Evolutionary conservation across 768 basidiomycete genomes (phyloP), one percentile per base, ranked within the genome.

Genomic region (Russula dissimulans): DNA sequence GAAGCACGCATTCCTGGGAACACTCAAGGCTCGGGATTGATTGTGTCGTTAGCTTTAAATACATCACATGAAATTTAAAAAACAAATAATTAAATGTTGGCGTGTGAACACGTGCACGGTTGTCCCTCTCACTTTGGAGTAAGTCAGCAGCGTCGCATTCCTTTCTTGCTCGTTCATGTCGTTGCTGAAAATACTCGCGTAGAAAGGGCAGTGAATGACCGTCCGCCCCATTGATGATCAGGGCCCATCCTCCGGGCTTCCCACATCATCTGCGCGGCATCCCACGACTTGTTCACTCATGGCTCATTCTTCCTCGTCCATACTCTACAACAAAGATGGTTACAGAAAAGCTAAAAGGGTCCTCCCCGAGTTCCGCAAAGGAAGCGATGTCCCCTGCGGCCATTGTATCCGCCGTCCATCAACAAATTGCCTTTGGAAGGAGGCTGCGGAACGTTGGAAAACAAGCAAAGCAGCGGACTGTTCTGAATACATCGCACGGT

Each of bases 1-100:
- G 86, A 97, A 97, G 84, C 79, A 82, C 67, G 86, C 91, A 72
- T 97, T 97, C 85, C 70, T 93, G 74, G 91, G 91, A 75, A 84
- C 89, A 71, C 89, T 91, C 84, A 93, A 92, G 78, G 81, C 81
- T 73, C 82, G 81, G 71, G 83, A 82, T 74, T 89, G 75, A 85
- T 70, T 31, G 67, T 55, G 57, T 77, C 70, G 62, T 72, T 65
- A 70, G 18, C n/a, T n/a, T n/a, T n/a, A n/a, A n/a, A n/a, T n/a
- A n/a, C 12, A 22, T 48, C 31, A 38, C 12, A 12, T 38, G 22
- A 26, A 1, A 26, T 26, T 26, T 26, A 26, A 26, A 26, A 26
- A 26, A 1, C 1, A 26, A 26, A 26, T 26, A 26, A 26, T 26
- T 26, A 26, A 26, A 26, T 26, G 22, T 26, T 26, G 2, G 22